These are phyloP conservation scores for Schizosaccharomyces octosporus DNA, from an alignment of 805 yeast species.

Conservation along the genomic window DNA sequence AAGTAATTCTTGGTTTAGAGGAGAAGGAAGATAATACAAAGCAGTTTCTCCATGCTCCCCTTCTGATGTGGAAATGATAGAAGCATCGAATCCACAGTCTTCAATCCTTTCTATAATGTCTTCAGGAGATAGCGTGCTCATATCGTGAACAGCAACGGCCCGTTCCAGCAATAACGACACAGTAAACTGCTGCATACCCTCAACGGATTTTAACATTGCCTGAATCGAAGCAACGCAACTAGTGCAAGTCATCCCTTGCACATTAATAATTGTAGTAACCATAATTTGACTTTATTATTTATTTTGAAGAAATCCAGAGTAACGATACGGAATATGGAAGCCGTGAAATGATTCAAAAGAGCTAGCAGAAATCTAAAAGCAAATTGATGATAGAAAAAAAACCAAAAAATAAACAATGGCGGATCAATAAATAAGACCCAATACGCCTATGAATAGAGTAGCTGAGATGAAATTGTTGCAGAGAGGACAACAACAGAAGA, in stretches of 20 bases:
- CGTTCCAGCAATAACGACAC: slow-evolving; percentile 60
- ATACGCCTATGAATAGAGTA: too few species aligned
- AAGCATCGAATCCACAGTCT: slow-evolving; percentile 50
- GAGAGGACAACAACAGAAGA: too few species aligned
- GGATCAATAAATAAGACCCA: too few species aligned
- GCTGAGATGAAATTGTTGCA: too few species aligned
- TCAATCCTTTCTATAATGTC: slow-evolving; percentile 30
- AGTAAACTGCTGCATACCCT: slow-evolving; percentile 28
- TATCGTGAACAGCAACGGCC: slow-evolving; percentile 31
- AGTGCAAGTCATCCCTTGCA: slow-evolving; percentile 79
- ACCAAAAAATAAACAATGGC: too few species aligned
- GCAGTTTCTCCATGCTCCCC: slow-evolving; percentile 4
- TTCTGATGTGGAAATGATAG: slow-evolving; percentile 8
- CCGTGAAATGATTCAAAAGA: too few species aligned
- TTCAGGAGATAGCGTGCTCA: slow-evolving; percentile 14
- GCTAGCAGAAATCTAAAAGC: too few species aligned
- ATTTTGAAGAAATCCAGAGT: too few species aligned
- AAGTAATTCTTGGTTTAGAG: not conserved
- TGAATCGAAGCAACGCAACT: slow-evolving; percentile 54
- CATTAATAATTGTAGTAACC: slow-evolving; percentile 5
- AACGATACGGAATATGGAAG: too few species aligned
- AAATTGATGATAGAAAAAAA: too few species aligned
- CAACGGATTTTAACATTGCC: slow-evolving; percentile 22
- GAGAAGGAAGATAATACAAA: slow-evolving; percentile 2
- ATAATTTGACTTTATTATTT: not conserved